Evolutionary conservation across 1,284 basidiomycete species (phyloP).

Genomic region (Stygiomarasmius scandens): DNA sequence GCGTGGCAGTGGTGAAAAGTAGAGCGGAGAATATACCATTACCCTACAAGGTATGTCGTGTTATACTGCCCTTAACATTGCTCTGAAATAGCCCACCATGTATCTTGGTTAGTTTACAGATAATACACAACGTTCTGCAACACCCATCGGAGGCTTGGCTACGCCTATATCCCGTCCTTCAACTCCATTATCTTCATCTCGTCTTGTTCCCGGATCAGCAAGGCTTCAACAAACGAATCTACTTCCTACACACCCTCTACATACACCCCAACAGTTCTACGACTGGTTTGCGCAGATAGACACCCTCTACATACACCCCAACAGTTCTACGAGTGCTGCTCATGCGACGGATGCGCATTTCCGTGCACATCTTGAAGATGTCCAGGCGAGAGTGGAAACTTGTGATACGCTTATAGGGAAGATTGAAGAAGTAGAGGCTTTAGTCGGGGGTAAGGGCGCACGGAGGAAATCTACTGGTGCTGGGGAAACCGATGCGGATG

Average conservation of each 20-base stretch:
- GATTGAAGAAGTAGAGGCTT: constrained; percentile 63
- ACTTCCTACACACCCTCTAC: constrained; percentile 73
- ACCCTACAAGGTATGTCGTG: constrained; percentile 67
- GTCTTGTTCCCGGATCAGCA: constrained; percentile 47
- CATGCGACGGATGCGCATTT: constrained; percentile 92
- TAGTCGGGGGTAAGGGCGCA: background rate
- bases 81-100: too few species aligned
- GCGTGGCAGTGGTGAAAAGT: constrained; percentile 65
- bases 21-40: constrained; percentile 64
- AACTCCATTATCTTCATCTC: constrained; percentile 37
- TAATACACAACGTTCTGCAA: constrained; percentile 26
- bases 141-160: constrained; percentile 25
- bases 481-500: background rate
- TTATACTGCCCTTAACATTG: background rate
- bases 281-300: constrained; percentile 92
- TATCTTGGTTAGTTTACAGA: constrained; percentile 12
- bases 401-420: constrained; percentile 73
- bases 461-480: background rate
- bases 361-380: constrained; percentile 75
- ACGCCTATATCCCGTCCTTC: constrained; percentile 10
- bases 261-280: constrained; percentile 91
- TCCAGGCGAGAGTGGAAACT: constrained; percentile 74
- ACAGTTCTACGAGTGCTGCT: constrained; percentile 81
- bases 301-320: too few species aligned
- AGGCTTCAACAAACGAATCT: constrained; percentile 39